Conservation (phyloP, 352 stramenopile genomes). For the Pelagophyceae sp. region DNA sequence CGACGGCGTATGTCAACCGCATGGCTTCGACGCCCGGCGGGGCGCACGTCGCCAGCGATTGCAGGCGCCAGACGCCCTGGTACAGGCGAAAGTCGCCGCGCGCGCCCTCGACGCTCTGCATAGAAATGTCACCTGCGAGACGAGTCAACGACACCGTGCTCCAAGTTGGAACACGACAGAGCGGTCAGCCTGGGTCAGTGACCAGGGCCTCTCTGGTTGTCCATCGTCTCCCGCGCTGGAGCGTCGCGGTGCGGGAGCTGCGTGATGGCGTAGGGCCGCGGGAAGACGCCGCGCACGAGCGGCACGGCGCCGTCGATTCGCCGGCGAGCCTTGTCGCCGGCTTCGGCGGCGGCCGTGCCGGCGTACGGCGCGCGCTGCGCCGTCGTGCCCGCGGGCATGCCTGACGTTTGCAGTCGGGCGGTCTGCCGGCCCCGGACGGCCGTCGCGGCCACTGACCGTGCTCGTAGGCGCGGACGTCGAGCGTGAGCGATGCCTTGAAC, state of each 20-base stretch:
- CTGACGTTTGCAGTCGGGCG: conserved; percentile 29
- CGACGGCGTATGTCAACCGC: conserved; percentile 54
- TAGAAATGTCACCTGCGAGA: conserved; percentile 50
- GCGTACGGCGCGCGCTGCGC: no score
- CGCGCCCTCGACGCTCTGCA: conserved; percentile 51
- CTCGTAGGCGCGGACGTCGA: conserved; percentile 53
- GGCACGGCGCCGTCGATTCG: no score
- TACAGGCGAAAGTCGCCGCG: conserved; percentile 59
- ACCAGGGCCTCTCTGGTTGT: no score
- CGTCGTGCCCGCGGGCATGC: neutral
- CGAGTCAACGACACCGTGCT: no score
- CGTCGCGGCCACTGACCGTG: conserved; percentile 34
- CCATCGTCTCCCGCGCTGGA: no score
- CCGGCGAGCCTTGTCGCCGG: no score
- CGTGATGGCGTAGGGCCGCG: conserved; percentile 52
- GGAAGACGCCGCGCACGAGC: conserved; percentile 48
- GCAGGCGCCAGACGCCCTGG: conserved; percentile 57
- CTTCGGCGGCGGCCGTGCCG: no score
- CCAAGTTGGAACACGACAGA: no score
- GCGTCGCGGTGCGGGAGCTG: no score
- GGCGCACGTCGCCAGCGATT: conserved; percentile 52
- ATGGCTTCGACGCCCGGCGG: conserved; percentile 45
- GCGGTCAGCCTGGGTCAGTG: no score
- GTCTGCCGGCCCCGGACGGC: neutral
- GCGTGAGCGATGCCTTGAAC: conserved; percentile 48